A percentile compares a stretch with the other conserved stretches of the same genome.
phyloP scores from a whole-genome alignment of 306 rosid species.

The Ziziphus jujuba region DNA sequence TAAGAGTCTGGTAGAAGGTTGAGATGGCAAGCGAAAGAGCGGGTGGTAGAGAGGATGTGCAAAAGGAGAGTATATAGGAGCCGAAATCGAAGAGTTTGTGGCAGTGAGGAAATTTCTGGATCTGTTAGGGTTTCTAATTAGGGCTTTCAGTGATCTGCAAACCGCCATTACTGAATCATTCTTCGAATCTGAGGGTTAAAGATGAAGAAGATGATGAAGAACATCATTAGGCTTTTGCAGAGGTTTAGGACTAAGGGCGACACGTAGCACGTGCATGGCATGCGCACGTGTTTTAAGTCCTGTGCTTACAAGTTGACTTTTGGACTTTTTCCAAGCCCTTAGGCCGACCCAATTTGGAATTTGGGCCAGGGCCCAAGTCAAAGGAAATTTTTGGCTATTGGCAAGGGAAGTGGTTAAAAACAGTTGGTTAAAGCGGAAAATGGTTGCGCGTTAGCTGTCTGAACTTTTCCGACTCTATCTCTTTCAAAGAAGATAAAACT shows the following conservation, averaged over 20 bases:
- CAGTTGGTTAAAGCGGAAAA: too few relatives aligned
- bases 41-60: slow-evolving; percentile 19
- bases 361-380: too few relatives aligned
- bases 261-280: slow-evolving; percentile 1
- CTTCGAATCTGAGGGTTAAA: not conserved
- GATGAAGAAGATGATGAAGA: not conserved
- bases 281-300: not conserved
- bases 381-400: too few relatives aligned
- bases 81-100: slow-evolving; percentile 28
- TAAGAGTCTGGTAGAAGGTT: slow-evolving; percentile 33
- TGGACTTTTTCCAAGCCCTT: not conserved
- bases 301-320: not conserved
- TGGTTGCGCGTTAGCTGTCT: too few relatives aligned
- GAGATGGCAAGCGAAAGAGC: slow-evolving; percentile 34
- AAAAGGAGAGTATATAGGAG: slow-evolving; percentile 25
- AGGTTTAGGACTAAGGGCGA: slow-evolving; percentile 3
- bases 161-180: slow-evolving; percentile 52
- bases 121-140: slow-evolving; percentile 25
- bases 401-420: too few relatives aligned
- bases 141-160: slow-evolving; percentile 46
- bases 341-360: too few relatives aligned
- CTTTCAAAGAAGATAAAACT: too few relatives aligned
- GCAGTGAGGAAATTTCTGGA: slow-evolving; percentile 56
- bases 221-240: slow-evolving; percentile 9
- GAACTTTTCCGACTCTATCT: too few relatives aligned